These are phyloP conservation scores for Rhynchospora tenuis DNA, from an alignment of 176 grass and related monocot species.

Conservation along the genomic window DNA sequence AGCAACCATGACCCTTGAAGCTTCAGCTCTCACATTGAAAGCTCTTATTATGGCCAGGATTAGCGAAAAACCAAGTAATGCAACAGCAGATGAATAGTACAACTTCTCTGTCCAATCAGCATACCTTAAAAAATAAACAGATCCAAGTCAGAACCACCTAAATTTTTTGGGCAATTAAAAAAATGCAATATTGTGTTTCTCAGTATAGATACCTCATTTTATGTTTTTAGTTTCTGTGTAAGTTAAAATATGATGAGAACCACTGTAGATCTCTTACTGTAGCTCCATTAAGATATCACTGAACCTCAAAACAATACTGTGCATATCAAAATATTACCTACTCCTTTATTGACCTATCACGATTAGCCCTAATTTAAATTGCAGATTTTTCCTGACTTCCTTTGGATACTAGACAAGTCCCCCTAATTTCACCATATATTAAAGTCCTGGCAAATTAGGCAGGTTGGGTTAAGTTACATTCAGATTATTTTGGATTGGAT, in stretches of 20 bases:
- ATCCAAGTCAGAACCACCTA: neutral
- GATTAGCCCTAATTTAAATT: neutral
- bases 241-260: neutral
- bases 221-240: neutral
- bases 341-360: neutral
- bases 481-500: too few species aligned
- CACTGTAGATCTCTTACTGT: neutral
- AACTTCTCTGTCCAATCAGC: slow-evolving; percentile 70
- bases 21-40: slow-evolving; percentile 58
- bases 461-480: too few species aligned
- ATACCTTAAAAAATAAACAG: slow-evolving; percentile 41
- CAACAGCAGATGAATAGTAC: slow-evolving; percentile 60
- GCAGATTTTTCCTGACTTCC: neutral
- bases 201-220: neutral
- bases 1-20: slow-evolving; percentile 85
- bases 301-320: too few species aligned
- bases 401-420: neutral
- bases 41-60: slow-evolving; percentile 65
- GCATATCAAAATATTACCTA: neutral
- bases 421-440: neutral
- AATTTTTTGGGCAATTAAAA: neutral
- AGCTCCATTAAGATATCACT: too few species aligned
- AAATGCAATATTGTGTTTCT: neutral
- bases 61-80: slow-evolving; percentile 72
- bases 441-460: too few species aligned